A percentile compares a stretch with the other conserved stretches of the same genome.
Conservation (phyloP, 2,329 filamentous ascomycete genomes). For the Passalora sequoiae region DNA sequence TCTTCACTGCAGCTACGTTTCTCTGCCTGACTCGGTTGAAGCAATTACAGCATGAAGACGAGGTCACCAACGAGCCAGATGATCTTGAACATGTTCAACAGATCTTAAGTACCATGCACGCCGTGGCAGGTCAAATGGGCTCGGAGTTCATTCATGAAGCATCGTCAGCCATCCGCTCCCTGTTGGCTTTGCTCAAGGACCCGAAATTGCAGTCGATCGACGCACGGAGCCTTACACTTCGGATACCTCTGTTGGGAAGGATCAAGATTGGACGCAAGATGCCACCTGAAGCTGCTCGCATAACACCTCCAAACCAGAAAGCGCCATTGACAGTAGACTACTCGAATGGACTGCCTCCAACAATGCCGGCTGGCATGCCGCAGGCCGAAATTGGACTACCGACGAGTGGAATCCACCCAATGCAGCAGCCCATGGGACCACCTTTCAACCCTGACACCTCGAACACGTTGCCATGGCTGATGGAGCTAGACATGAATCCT, state of each 20-base stretch:
- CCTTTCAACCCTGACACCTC: not conserved
- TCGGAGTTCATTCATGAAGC: conserved; percentile 23
- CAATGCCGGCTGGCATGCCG: not conserved
- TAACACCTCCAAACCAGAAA: not conserved
- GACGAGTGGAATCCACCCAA: not conserved
- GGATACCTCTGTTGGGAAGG: conserved; percentile 20
- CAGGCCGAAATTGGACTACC: not conserved
- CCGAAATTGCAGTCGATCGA: conserved; percentile 1
- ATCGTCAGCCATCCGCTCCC: conserved; percentile 17
- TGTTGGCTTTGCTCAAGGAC: conserved; percentile 16
- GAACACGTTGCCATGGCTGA: conserved; percentile 16
- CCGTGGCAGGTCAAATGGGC: conserved; percentile 14
- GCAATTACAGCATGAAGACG: not conserved
- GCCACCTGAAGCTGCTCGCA: not conserved
- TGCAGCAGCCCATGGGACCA: not conserved
- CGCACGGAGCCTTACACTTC: conserved; percentile 12
- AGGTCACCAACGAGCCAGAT: not conserved
- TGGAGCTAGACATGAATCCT: conserved; percentile 20
- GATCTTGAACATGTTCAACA: conserved; percentile 12
- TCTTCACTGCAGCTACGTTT: conserved; percentile 25
- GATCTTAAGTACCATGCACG: conserved; percentile 18
- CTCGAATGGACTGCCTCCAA: not conserved
- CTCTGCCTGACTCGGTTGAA: conserved; percentile 17
- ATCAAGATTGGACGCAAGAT: conserved; percentile 18
- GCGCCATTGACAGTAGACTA: not conserved